phyloP scores from a whole-genome alignment of 164 flowering plant species.

The Cinnamomum chago region DNA sequence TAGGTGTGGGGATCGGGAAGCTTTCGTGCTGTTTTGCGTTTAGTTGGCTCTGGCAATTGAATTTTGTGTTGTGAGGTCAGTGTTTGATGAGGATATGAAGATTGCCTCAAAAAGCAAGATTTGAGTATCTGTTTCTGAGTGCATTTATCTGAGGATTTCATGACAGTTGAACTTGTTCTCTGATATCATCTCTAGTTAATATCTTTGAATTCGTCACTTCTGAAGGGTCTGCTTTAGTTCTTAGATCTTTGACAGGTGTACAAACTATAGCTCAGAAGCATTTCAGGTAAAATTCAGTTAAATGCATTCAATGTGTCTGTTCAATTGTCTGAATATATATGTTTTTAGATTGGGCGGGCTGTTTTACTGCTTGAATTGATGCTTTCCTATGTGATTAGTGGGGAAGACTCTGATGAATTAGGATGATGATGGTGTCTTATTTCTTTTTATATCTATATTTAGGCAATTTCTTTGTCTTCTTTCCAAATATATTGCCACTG shows the following conservation, averaged over 20 bases:
- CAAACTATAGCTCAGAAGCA: neutral
- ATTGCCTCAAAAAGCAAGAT: slow-evolving; percentile 14
- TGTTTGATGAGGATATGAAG: slow-evolving; percentile 7
- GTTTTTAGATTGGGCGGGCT: neutral
- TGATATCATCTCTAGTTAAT: neutral
- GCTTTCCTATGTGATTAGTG: too few relatives aligned
- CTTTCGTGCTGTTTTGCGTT: neutral
- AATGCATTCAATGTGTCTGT: neutral
- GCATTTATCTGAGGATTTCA: neutral
- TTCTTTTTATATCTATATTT: neutral
- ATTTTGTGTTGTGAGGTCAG: neutral
- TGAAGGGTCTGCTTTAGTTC: neutral
- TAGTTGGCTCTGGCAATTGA: neutral
- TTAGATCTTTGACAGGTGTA: neutral
- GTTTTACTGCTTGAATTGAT: neutral
- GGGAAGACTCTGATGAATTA: neutral
- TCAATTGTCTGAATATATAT: neutral
- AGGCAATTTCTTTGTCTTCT: neutral
- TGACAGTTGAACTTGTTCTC: neutral
- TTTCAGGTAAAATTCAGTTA: neutral
- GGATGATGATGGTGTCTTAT: neutral
- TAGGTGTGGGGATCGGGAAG: neutral
- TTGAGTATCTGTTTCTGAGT: slow-evolving; percentile 1
- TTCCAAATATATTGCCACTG: neutral
- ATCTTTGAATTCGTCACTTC: slow-evolving; percentile 2